Conservation (phyloP, 2,329 filamentous ascomycete species). For the Magnaporthiopsis poae region DNA sequence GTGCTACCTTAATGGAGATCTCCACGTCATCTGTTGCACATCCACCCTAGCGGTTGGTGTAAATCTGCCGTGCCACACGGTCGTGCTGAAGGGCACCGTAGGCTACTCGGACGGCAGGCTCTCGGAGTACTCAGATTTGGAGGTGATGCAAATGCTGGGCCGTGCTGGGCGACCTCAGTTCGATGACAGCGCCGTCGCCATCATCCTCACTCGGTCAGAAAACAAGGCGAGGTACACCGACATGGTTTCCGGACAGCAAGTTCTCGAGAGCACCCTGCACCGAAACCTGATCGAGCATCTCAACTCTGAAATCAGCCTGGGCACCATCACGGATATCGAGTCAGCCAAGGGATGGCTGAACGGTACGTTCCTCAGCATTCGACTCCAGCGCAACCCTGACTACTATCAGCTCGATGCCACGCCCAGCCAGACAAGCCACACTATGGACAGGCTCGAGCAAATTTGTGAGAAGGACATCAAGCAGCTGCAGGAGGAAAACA, state of each 20-base stretch:
- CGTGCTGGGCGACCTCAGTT: conserved; percentile 77
- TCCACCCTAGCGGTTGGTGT: conserved; percentile 76
- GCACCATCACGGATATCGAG: conserved; percentile 54
- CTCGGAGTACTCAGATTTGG: conserved; percentile 69
- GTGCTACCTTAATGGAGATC: conserved; percentile 58
- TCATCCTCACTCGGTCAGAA: conserved; percentile 66
- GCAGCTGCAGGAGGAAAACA: conserved; percentile 46
- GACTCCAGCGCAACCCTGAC: conserved; percentile 58
- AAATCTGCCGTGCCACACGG: conserved; percentile 74
- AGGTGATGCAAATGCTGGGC: conserved; percentile 85
- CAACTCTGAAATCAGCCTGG: conserved; percentile 72
- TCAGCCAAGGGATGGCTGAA: conserved; percentile 65
- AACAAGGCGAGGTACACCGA: conserved; percentile 59
- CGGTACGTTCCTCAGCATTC: conserved; percentile 69
- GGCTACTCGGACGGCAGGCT: conserved; percentile 49
- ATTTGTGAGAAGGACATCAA: conserved; percentile 62
- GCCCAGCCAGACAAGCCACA: neutral
- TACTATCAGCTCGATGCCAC: conserved; percentile 50
- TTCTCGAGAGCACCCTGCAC: conserved; percentile 70
- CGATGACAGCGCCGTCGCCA: conserved; percentile 62
- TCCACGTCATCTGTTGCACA: conserved; percentile 76
- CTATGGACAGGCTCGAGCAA: conserved; percentile 48
- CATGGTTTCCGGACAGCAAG: conserved; percentile 63
- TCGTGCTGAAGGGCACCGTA: conserved; percentile 72
- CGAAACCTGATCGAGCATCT: conserved; percentile 71